Base-by-base conservation (phyloP, 768 basidiomycete species). In the Hericium rajendrae region DNA sequence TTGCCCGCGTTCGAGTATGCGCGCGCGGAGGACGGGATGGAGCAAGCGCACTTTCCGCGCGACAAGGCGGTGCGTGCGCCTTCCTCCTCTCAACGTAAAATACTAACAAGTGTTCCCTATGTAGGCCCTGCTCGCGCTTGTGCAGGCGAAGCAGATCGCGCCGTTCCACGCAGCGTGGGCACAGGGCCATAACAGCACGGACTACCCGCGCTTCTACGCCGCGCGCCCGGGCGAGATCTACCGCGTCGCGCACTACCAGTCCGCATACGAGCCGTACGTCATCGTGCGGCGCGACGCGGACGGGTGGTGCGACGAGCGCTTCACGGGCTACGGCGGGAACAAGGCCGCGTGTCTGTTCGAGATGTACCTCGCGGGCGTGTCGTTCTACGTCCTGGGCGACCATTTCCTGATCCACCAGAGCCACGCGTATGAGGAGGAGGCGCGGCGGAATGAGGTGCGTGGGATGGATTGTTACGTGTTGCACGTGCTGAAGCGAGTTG, bases 261-360 rank as follows among this genome's bases (percentile, higher is more conserved):
- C 89, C 38, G 83, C 86, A 3, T 94, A 94, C 66, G 92, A 94
- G 65, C 92, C 92, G 15, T 94, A 94, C 65, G 78, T 92, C 46
- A 82, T 94, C 50, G 86, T 89, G 66, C 86, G 80, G 70, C 88
- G 84, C 60, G 59, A 66, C 16, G 57, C 51, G 2, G 56, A 41
- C 40, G 54, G 15, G 3, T 60, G 59, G 55, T 94, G 91, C 65
- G 91, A 94, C 64, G 91, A 93, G 67, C 81, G 91, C 38, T 94
- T 94, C 65, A 78, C 92, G 49, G 92, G 92, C 1, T 94, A 94
- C 68, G 92, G 92, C 4, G 90, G 84, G 2, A 94, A 94, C 75
- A 94, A 94, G 69, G 92, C 92, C 2, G 91, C 93, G 10, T 94
- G 92, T 66, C 76, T 93, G 39, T 93, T 87, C 67, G 92, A 92